A percentile compares a stretch with the other conserved stretches of the same genome.
Conservation (phyloP, 116 monocot species). For the Cymodocea nodosa region DNA sequence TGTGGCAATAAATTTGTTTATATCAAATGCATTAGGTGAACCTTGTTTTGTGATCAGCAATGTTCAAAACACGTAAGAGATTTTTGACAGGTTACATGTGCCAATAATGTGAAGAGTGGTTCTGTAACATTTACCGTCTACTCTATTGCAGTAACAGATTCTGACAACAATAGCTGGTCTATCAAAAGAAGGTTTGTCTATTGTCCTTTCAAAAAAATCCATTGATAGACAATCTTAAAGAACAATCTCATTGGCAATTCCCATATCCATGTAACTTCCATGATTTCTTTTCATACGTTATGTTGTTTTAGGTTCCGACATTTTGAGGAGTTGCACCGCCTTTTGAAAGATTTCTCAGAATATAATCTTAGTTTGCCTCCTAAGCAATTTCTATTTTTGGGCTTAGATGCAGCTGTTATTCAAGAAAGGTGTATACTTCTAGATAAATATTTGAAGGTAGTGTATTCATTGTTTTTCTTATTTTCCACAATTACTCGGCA, state of each 20-base stretch:
- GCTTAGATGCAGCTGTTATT: conserved; percentile 63
- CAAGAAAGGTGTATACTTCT: conserved; percentile 85
- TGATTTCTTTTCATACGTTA: background rate
- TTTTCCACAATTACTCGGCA: background rate
- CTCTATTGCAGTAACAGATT: conserved; percentile 69
- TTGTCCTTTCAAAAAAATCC: background rate
- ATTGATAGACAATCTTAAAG: too few species aligned
- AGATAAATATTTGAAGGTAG: conserved; percentile 88
- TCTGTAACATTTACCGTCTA: conserved; percentile 85
- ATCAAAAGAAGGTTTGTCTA: conserved; percentile 86
- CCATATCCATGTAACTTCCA: too few species aligned
- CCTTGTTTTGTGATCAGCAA: background rate
- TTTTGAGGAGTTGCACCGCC: conserved; percentile 88
- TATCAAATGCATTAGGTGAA: background rate
- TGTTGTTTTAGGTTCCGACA: conserved; percentile 71
- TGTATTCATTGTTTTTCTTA: background rate
- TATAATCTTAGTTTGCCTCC: conserved; percentile 59
- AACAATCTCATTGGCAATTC: too few species aligned
- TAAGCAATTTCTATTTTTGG: conserved; percentile 89
- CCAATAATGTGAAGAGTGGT: conserved; percentile 87
- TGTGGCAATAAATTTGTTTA: background rate
- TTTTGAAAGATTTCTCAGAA: conserved; percentile 60
- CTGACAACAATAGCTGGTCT: conserved; percentile 75
- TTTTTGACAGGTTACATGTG: conserved; percentile 60
- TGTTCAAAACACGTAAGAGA: conserved; percentile 1